phyloP scores from a whole-genome alignment of 306 rosid genomes.

The Fragaria ananassa region DNA sequence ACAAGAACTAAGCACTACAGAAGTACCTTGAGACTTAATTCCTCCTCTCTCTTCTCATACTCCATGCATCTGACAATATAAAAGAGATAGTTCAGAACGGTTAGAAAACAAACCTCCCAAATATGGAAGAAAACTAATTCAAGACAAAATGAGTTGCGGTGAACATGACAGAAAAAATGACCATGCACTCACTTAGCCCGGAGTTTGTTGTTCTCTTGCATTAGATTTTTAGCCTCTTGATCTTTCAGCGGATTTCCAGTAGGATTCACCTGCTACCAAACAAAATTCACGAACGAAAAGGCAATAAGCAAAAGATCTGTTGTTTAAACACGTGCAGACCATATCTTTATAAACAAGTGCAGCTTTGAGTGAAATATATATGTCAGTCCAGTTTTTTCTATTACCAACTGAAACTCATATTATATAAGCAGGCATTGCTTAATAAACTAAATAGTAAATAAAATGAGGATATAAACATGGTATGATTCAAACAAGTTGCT shows the following conservation, averaged over 20 bases:
- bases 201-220: slow-evolving; percentile 58
- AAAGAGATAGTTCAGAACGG: background rate
- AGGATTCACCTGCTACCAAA: slow-evolving; percentile 34
- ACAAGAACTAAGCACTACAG: background rate
- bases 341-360: background rate
- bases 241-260: slow-evolving; percentile 29
- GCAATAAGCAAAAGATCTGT: background rate
- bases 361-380: background rate
- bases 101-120: background rate
- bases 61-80: slow-evolving; percentile 55
- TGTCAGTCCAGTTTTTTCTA: background rate
- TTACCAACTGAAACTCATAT: background rate
- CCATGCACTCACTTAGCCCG: slow-evolving; percentile 52
- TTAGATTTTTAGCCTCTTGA: slow-evolving; percentile 44
- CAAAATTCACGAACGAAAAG: background rate
- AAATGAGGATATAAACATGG: background rate
- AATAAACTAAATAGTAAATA: background rate
- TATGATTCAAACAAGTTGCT: slow-evolving; percentile 21
- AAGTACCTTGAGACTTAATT: slow-evolving; percentile 54
- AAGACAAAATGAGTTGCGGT: background rate
- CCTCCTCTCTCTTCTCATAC: slow-evolving; percentile 45
- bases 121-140: background rate
- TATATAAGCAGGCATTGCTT: background rate
- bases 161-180: background rate
- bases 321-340: background rate